Evolutionary conservation across 306 rosid species (phyloP).

Genomic region (Crataegus laevigata): DNA sequence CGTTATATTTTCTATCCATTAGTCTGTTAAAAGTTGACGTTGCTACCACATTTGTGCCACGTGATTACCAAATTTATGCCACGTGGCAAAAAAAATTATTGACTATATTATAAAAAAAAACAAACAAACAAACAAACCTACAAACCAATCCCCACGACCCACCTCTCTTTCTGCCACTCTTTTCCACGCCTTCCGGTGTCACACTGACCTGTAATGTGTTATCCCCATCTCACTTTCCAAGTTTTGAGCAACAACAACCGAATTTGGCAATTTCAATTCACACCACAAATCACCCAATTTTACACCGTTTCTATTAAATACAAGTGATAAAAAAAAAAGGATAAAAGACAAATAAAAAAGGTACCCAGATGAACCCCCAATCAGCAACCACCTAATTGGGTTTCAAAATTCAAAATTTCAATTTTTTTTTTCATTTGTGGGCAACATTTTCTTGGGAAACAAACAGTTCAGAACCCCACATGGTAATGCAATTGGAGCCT

Average conservation of each 20-base stretch:
- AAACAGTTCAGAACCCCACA: constrained; percentile 21
- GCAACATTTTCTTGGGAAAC: background rate
- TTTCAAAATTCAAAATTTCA: background rate
- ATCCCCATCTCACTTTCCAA: constrained; percentile 17
- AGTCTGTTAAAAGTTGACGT: no score
- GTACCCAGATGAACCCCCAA: background rate
- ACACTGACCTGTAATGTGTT: constrained; percentile 57
- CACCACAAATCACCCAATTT: background rate
- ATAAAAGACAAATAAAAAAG: no score
- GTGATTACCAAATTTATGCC: no score
- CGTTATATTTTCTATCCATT: no score
- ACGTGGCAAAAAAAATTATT: no score
- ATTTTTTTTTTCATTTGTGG: no score
- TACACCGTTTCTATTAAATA: no score
- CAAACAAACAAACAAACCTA: no score
- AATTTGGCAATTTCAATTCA: background rate
- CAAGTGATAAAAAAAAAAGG: background rate
- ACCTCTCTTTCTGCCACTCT: no score
- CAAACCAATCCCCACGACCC: no score
- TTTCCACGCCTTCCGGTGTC: constrained; percentile 86
- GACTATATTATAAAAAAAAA: no score
- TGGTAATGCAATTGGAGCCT: constrained; percentile 84
- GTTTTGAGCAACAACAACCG: background rate
- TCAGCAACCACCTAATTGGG: background rate
- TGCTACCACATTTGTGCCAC: no score